Evolutionary conservation across 1,139 yeast species (phyloP), one percentile per base, ranked within the genome.

Genomic region (Yamadazyma jaroonii): DNA sequence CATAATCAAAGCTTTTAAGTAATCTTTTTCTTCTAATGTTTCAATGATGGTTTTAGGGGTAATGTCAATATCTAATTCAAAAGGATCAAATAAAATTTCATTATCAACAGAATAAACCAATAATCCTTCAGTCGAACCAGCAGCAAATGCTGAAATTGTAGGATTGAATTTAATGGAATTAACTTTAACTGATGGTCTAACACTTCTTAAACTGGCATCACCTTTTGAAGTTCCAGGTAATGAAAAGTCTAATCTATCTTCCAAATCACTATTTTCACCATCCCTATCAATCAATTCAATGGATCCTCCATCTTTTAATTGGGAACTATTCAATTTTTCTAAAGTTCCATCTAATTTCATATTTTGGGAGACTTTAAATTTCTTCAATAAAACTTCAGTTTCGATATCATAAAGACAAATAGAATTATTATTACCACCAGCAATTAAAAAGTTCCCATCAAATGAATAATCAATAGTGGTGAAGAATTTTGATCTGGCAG

Each of bases 71-170:
- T 92, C 98, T 54, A 92, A 74, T 58, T 94, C 97, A 59, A 87
- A 88, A 31, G 99, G 98, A 67, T 92, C 99, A 55, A 92, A 94
- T 32, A 81, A 66, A 34, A 87, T 65, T 11, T 77, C 68, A 41
- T 82, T 81, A 57, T 90, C 95, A 29, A 89, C 77, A 1, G 96
- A 83, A 57, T 79, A 92, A 2, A 92, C 70, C 42, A 90, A 66
- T 35, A 94, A 67, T 6, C 99, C 99, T 59, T 92, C 98, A 0
- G 98, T 92, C 1, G 96, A 82, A 0, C 97, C 95, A 23, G 96
- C 96, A 2, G 96, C 94, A 68, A 94, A 94, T 22, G 96, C 81
- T 31, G 85, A 74, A 7, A 95, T 85, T 0, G 97, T 84, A 20
- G 98, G 98, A 3, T 96, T 86, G 54, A 90, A 92, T 47, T 75